Evolutionary conservation across 2,329 filamentous ascomycete genomes (phyloP), one percentile per base, ranked within the genome.

Genomic region (Decorospora gaudefroyi): DNA sequence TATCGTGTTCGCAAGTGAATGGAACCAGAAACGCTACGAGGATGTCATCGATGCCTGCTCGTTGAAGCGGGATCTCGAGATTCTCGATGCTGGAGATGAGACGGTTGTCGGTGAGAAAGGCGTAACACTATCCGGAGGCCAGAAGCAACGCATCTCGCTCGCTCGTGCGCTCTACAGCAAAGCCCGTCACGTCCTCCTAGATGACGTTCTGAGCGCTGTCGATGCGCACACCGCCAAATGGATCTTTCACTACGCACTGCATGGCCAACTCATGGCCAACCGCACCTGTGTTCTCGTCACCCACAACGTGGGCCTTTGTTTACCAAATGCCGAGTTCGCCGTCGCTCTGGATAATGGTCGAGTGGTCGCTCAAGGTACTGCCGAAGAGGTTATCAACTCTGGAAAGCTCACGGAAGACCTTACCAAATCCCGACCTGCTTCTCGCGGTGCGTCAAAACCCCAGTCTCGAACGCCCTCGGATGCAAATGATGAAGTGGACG

Each of bases 181-280:
- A 70, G 95, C 91, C 4, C 86, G 86, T 39, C 92, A 97, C 69
- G 74, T 99, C 11, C 80, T 99, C 8, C 79, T 99, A 35, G 93
- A 99, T 64, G 93, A 99, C 69, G 96, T 95, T 53, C 79, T 99
- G 29, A 96, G 91, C 65, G 93, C 93, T 18, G 93, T 99, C 22
- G 93, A 99, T 69, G 95, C 93, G 3, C 93, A 99, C 62, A 97
- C 93, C 0, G 91, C 91, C 2, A 95, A 96, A 69, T 96, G 95
- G 86, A 97, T 99, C 56, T 97, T 97, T 73, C 87, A 87, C 66
- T 87, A 96, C 70, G 95, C 91, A 47, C 85, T 99, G 53, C 85
- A 85, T 59, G 93, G 93, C 2, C 88, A 89, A 4, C 74, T 99
- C 37, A 97, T 99, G 93, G 75, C 80, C 45, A 79, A 85, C 63